phyloP scores from a whole-genome alignment of 2,329 filamentous ascomycete species.

The Alternaria rosae region DNA sequence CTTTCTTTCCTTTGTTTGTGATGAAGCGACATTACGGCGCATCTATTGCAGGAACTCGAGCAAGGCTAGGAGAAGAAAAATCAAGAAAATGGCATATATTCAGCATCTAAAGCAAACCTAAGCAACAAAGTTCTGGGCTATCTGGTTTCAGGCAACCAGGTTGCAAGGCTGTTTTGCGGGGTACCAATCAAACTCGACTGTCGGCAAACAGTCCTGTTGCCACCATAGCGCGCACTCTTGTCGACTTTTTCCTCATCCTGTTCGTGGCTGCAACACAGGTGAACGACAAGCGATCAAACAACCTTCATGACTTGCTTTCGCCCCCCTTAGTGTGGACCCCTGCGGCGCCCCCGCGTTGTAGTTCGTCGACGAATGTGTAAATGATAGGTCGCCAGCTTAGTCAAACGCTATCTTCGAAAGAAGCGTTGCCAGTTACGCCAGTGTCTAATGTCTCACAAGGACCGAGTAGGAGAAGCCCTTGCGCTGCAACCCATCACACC shows the following conservation, averaged over 20 bases:
- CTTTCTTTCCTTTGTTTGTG: conserved; percentile 4
- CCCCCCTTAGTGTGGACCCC: neutral
- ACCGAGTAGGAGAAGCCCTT: conserved; percentile 10
- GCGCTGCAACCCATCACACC: conserved; percentile 10
- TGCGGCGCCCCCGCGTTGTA: neutral
- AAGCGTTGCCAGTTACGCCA: neutral
- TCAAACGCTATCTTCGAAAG: conserved; percentile 3
- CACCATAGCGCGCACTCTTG: conserved; percentile 1
- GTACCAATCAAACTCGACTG: conserved; percentile 9
- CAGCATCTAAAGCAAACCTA: conserved; percentile 7
- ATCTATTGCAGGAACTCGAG: conserved; percentile 1
- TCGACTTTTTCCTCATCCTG: neutral
- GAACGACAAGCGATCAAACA: neutral
- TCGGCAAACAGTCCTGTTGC: conserved; percentile 2
- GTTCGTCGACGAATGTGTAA: neutral
- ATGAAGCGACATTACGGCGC: conserved; percentile 6
- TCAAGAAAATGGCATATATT: neutral
- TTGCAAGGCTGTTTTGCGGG: conserved; percentile 11
- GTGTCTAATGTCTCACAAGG: conserved; percentile 14
- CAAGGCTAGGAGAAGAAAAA: conserved; percentile 7
- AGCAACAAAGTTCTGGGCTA: conserved; percentile 16
- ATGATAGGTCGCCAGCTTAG: neutral
- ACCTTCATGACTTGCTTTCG: neutral
- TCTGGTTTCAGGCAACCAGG: conserved; percentile 9
- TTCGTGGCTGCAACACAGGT: neutral